Base-by-base conservation (phyloP, 352 stramenopile genomes). In the Pythium vanterpoolii region DNA sequence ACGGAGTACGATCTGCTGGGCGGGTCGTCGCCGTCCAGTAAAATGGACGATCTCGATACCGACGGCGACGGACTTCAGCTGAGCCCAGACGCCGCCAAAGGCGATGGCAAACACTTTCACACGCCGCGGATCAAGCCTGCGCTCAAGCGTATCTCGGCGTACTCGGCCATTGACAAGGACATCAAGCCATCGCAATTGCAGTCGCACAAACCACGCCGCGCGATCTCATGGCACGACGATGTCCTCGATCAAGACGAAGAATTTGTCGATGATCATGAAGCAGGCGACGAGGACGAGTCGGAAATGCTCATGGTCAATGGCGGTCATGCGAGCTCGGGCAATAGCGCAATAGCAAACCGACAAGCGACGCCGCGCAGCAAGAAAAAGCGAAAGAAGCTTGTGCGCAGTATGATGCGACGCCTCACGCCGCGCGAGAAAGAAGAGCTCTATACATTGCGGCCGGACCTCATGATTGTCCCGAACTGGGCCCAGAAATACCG, bases 401-500 rank as follows among this genome's bases (percentile, higher is more conserved):
- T 86, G 26, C 69, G 74, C 56, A 77, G 74, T 14, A 81, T 92
- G 65, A 95, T 95, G 76, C 83, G 86, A 38, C 76, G 86, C 24
- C 71, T 95, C 28, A 93, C 76, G 8, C 79, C 86, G 5, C 77
- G 66, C 21, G 86, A 95, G 60, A 95, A 95, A 56, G 86, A 95
- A 65, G 86, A 90, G 62, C 69, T 95, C 27, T 95, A 95, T 46
- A 60, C 73, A 30, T 72, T 89, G 68, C 83, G 86, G 28, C 86
- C 86, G 21, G 86, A 95, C 38, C 56, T 95, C 52, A 90, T 90
- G 82, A 95, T 95, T 67, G 73, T 93, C 45, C 86, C 86, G 4
- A 95, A 95, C 51, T 95, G 86, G 86, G 86, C 86, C 7, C 83
- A 93, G 48, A 95, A 95, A 57, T 95, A 95, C 52, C 83, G 86